These are phyloP conservation scores for Carex cristatella DNA, from an alignment of 176 grass and related monocot species.

Conservation along the genomic window DNA sequence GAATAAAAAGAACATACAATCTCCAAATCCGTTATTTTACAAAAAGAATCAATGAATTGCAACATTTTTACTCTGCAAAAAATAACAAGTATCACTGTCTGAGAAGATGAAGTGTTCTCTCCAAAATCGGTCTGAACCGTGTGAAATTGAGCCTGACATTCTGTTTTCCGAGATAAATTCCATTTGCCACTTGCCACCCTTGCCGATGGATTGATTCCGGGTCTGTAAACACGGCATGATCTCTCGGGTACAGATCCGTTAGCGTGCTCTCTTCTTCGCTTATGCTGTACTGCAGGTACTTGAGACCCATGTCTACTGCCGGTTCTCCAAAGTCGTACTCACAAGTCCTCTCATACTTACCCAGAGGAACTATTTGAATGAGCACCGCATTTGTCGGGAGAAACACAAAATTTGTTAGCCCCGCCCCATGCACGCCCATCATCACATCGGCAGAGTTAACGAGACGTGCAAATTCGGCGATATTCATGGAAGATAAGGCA, in stretches of 20 bases:
- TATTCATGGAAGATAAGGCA: slow-evolving; percentile 13
- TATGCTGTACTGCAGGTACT: slow-evolving; percentile 86
- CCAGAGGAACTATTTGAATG: slow-evolving; percentile 76
- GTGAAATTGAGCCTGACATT: slow-evolving; percentile 53
- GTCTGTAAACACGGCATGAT: slow-evolving; percentile 55
- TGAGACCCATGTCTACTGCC: slow-evolving; percentile 64
- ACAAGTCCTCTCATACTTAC: slow-evolving; percentile 47
- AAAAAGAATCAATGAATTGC: not conserved
- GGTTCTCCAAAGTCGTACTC: slow-evolving; percentile 69
- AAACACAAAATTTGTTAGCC: slow-evolving; percentile 75
- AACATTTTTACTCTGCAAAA: not conserved
- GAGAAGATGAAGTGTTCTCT: slow-evolving; percentile 51
- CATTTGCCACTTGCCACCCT: slow-evolving; percentile 49
- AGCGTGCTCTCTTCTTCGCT: slow-evolving; percentile 65
- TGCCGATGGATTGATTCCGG: slow-evolving; percentile 52
- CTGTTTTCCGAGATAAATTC: slow-evolving; percentile 67
- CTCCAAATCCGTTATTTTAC: not conserved
- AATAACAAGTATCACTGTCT: slow-evolving; percentile 25
- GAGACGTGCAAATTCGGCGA: slow-evolving; percentile 16
- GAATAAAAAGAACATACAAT: not conserved
- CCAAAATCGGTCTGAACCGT: slow-evolving; percentile 43
- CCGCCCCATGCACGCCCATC: slow-evolving; percentile 75
- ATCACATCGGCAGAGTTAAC: slow-evolving; percentile 66
- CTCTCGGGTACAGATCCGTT: slow-evolving; percentile 43
- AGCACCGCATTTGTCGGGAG: slow-evolving; percentile 71